Conservation (phyloP, 2,329 filamentous ascomycete species). For the Diaporthe amygdali region DNA sequence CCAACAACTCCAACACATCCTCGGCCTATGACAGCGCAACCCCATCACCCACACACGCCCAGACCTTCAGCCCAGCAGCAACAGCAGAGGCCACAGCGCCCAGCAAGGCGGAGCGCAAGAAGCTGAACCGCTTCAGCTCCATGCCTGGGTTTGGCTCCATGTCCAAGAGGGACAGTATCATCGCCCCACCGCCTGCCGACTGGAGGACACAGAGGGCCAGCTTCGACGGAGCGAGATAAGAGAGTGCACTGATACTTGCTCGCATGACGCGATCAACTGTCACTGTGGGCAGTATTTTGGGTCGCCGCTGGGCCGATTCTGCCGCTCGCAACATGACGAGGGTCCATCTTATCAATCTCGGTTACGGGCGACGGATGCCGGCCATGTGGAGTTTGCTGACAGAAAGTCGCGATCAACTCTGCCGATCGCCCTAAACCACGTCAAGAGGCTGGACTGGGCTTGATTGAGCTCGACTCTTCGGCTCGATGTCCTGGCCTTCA, state of each 20-base stretch:
- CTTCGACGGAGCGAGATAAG: conserved; percentile 23
- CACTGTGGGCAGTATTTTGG: not conserved
- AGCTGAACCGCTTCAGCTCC: conserved; percentile 59
- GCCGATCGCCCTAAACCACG: not conserved
- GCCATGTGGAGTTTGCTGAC: not conserved
- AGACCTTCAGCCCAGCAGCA: conserved; percentile 32
- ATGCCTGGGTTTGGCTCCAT: conserved; percentile 59
- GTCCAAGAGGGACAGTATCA: conserved; percentile 38
- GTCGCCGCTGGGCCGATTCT: not conserved
- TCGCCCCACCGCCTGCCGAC: conserved; percentile 39
- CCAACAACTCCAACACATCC: conserved; percentile 45
- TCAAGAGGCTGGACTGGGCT: not conserved
- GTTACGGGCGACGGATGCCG: not conserved
- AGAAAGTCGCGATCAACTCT: not conserved
- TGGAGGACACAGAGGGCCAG: conserved; percentile 45
- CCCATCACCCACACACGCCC: conserved; percentile 34
- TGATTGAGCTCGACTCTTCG: no score
- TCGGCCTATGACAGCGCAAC: conserved; percentile 43
- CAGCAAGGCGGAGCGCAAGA: conserved; percentile 50
- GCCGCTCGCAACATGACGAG: not conserved
- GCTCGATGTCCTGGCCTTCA: not conserved
- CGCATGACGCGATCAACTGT: conserved; percentile 8
- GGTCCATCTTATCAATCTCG: not conserved
- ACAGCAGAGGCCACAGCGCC: conserved; percentile 30
- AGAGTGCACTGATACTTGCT: not conserved